Percentiles rank a stretch among this genome's conserved stretches.
These are phyloP conservation scores for Ambrosiella cleistominuta DNA, from an alignment of 2,329 filamentous ascomycete species.

Conservation along the genomic window DNA sequence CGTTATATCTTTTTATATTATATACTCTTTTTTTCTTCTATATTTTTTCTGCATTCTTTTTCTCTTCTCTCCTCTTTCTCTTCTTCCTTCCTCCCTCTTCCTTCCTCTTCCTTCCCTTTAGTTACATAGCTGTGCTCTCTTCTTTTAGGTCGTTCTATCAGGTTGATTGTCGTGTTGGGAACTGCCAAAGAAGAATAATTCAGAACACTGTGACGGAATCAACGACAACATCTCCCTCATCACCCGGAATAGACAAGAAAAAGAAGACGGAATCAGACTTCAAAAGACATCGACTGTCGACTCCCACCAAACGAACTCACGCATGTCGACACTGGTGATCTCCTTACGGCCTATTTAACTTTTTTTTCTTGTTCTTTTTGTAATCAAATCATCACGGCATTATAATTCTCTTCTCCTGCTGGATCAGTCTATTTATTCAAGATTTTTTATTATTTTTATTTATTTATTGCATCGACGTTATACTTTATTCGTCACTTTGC, in stretches of 20 bases:
- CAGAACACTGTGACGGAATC: too few relatives aligned
- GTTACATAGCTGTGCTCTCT: background rate
- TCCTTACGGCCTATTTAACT: background rate
- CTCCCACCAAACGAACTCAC: too few relatives aligned
- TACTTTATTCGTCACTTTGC: background rate
- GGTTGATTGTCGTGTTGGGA: too few relatives aligned
- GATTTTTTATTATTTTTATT: slow-evolving; percentile 11
- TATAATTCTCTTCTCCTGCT: slow-evolving; percentile 9
- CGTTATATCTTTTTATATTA: background rate
- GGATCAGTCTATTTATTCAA: slow-evolving; percentile 11
- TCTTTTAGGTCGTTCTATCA: background rate
- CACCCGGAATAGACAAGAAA: too few relatives aligned
- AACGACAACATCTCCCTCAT: too few relatives aligned
- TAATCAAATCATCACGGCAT: background rate
- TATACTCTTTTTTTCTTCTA: background rate
- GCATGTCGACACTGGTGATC: too few relatives aligned
- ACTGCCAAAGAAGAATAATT: too few relatives aligned
- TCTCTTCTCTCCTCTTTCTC: background rate
- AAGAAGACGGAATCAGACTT: too few relatives aligned
- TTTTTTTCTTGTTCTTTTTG: background rate
- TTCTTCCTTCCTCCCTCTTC: background rate
- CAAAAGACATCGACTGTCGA: too few relatives aligned
- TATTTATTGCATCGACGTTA: background rate
- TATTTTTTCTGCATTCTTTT: background rate
- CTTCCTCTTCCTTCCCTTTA: background rate